Base-by-base conservation (phyloP, 441 rosid species). In the Pelargonium citronellum region DNA sequence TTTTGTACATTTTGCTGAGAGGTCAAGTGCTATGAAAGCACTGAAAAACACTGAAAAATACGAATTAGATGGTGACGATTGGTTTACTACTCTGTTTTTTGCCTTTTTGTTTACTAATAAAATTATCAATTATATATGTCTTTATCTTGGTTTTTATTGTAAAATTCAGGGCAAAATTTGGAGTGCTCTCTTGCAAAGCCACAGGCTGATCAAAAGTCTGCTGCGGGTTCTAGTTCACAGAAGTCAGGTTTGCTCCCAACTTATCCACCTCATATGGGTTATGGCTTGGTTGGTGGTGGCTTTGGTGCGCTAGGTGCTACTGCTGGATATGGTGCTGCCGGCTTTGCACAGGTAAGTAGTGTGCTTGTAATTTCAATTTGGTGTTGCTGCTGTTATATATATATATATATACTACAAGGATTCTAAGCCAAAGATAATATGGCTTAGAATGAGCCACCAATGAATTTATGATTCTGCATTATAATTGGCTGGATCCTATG, bases 131-230 rank as follows among this genome's bases (percentile, higher is more conserved):
- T 58, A 16, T 22, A 22, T 22, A 22, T 4, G 17, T 51, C 15
- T 17, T 51, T 41, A 49, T 62, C 1, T 58, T 61, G 37, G 17
- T 61, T 62, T 67, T 66, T 51, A 4, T 53, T 13, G 22, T 60
- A 46, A 51, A 64, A 70, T 49, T 22, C 67, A 79, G 82, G 82
- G 19, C 82, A 79, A 79, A 73, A 68, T 37, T 71, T 79, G 69
- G 82, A 79, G 71, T 77, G 80, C 27, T 79, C 82, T 66, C 82
- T 79, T 73, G 82, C 82, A 46, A 79, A 79, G 76, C 82, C 80
- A 58, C 82, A 76, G 67, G 71, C 76, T 64, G 82, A 79, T 71
- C 82, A 76, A 73, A 79, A 76, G 77, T 68, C 78, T 73, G 66
- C 55, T 55, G 76, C 69, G n/a, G 78, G 78, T 1, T 69, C 78